A percentile compares a stretch with the other conserved stretches of the same genome.
phyloP scores from a whole-genome alignment of 176 grass and related monocot genomes.

The Chrysopogon serrulatus region DNA sequence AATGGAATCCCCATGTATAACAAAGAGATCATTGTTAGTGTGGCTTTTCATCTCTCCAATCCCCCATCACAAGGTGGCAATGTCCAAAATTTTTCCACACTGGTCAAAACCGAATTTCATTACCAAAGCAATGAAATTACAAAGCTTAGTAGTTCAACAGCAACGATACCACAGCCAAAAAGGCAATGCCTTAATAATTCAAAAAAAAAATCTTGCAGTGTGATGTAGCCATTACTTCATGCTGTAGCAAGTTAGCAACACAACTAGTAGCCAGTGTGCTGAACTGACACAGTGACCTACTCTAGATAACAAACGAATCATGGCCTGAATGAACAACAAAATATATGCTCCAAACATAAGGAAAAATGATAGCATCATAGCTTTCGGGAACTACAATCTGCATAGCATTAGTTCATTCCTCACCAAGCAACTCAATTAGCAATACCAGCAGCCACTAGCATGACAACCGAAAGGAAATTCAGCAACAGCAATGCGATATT shows the following conservation, averaged over 20 bases:
- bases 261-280: background rate
- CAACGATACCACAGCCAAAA: too few species aligned
- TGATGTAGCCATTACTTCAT: background rate
- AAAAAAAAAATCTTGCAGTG: background rate
- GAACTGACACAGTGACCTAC: background rate
- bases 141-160: too few species aligned
- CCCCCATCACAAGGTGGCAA: background rate
- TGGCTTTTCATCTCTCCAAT: background rate
- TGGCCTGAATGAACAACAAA: background rate
- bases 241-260: background rate
- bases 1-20: background rate
- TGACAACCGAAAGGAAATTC: background rate
- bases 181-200: too few species aligned
- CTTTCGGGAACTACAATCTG: background rate
- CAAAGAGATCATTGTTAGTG: background rate
- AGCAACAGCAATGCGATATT: background rate
- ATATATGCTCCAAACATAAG: background rate
- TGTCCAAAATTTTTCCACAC: too few species aligned
- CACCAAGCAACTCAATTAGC: background rate
- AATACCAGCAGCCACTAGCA: background rate
- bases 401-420: background rate
- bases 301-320: background rate
- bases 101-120: too few species aligned
- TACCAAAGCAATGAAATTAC: too few species aligned
- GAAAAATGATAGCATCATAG: background rate